These are phyloP conservation scores for Fonsecaea erecta DNA, from an alignment of 2,329 filamentous ascomycete species.

Conservation along the genomic window DNA sequence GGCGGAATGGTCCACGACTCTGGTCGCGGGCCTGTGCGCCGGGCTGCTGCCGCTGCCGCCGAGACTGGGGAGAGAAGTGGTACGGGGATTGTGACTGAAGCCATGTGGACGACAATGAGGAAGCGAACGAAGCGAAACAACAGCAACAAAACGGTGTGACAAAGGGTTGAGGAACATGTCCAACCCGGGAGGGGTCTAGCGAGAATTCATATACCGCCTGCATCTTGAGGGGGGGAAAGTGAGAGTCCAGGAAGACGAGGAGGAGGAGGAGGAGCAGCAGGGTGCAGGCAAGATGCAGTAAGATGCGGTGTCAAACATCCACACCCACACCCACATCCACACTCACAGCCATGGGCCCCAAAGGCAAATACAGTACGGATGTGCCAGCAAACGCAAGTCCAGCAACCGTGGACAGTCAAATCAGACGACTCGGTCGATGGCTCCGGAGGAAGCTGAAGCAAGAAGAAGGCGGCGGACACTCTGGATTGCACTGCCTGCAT, in stretches of 20 bases:
- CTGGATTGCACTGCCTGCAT: neutral
- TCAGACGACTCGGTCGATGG: too few species aligned
- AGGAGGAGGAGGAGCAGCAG: neutral
- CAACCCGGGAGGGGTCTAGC: neutral
- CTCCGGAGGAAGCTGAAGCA: neutral
- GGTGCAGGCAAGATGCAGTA: neutral
- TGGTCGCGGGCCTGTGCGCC: neutral
- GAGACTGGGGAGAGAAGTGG: neutral
- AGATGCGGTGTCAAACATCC: too few species aligned
- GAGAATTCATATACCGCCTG: neutral
- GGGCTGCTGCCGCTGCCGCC: too few species aligned
- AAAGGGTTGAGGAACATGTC: neutral
- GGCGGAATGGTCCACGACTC: neutral
- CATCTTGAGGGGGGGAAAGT: neutral
- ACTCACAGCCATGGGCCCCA: too few species aligned
- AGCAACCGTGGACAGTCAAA: neutral
- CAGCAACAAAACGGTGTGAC: neutral
- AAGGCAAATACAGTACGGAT: neutral
- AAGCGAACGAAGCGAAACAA: neutral
- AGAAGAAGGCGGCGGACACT: neutral
- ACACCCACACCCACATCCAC: too few species aligned
- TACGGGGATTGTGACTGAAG: neutral
- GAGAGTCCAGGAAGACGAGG: neutral
- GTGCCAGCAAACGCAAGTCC: neutral
- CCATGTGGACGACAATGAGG: neutral